Evolutionary conservation across 2,329 filamentous ascomycete species (phyloP), one percentile per base, ranked within the genome.

Genomic region (Orbilia blumenaviensis): DNA sequence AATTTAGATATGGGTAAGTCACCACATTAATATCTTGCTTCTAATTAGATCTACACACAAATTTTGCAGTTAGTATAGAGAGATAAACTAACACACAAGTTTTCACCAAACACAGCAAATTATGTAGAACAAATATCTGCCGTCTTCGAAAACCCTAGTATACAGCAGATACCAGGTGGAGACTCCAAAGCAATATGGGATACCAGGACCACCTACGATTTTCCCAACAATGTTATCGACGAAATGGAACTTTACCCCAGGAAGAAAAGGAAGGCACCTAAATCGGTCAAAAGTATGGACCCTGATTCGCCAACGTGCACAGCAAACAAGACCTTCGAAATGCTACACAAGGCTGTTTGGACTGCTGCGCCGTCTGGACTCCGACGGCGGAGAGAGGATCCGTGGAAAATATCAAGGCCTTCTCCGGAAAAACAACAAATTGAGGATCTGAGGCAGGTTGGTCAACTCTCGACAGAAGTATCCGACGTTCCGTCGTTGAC

Each of bases 121-220:
- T 75, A 75, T 27, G 46, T 75, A n/a, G 71, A 75, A 21, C 71
- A 75, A 32, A 75, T 75, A 38, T 75, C 71, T 12, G 71, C 71
- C 10, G 71, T 75, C 23, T 75, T 75, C 34, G 71, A 75, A 36
- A 75, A 75, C 32, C 71, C 71, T 0, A 75, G 71, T 25, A 75
- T 75, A 34, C 71, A 75, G 38, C 71, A 75, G 3, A 75, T 75
- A 21, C 71, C 71, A 32, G 71, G 71, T 9, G 63, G 56, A 18
- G 56, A 67, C 48, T 56, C 56, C 14, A 75, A 75, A 36, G 71
- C 71, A 27, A 75, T 75, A 36, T 75, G 71, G 71, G 71, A 75
- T 48, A 75, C 71, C 38, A 68, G 71, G 63, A 75, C 71, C 38
- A 75, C 63, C 4, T 75, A 50, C 63, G 71, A 75, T 50, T 75